A percentile compares a stretch with the other conserved stretches of the same genome.
These are phyloP conservation scores for Daldinia caldariorum DNA, from an alignment of 495 filamentous ascomycete genomes.

Conservation along the genomic window DNA sequence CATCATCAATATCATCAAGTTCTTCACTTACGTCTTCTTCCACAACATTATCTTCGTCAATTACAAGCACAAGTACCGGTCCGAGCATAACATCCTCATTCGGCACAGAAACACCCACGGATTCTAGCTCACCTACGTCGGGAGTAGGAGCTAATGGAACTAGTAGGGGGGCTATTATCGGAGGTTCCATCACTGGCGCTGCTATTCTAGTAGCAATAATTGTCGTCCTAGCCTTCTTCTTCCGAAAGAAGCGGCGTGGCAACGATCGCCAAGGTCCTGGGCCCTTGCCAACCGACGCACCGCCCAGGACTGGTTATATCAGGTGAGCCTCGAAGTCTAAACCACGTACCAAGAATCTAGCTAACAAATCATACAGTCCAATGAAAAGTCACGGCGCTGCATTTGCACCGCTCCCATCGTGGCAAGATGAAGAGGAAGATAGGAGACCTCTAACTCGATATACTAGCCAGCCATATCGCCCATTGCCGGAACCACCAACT, in stretches of 20 bases:
- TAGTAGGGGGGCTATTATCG: constrained; percentile 56
- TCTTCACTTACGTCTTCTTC: constrained; percentile 28
- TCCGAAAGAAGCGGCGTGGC: constrained; percentile 47
- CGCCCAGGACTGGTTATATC: constrained; percentile 47
- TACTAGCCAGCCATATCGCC: constrained; percentile 28
- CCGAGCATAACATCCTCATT: constrained; percentile 11
- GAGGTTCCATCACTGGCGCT: constrained; percentile 55
- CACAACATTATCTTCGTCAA: constrained; percentile 22
- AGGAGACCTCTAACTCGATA: constrained; percentile 29
- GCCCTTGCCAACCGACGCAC: constrained; percentile 32
- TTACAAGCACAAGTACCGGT: constrained; percentile 9
- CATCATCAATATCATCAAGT: constrained; percentile 29
- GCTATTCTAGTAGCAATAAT: constrained; percentile 49
- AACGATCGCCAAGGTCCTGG: constrained; percentile 52
- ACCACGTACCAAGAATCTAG: background rate
- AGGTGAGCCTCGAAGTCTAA: constrained; percentile 37
- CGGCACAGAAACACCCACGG: constrained; percentile 20
- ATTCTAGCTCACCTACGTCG: constrained; percentile 22
- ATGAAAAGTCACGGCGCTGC: constrained; percentile 45
- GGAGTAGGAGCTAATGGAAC: constrained; percentile 23
- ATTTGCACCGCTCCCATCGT: constrained; percentile 47
- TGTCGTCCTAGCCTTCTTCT: constrained; percentile 44
- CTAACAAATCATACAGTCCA: constrained; percentile 31
- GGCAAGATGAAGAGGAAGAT: constrained; percentile 47
- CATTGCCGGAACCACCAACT: constrained; percentile 18